Evolutionary conservation across 2,329 filamentous ascomycete genomes (phyloP), one percentile per base, ranked within the genome.

Genomic region (Cladosporium sp.): DNA sequence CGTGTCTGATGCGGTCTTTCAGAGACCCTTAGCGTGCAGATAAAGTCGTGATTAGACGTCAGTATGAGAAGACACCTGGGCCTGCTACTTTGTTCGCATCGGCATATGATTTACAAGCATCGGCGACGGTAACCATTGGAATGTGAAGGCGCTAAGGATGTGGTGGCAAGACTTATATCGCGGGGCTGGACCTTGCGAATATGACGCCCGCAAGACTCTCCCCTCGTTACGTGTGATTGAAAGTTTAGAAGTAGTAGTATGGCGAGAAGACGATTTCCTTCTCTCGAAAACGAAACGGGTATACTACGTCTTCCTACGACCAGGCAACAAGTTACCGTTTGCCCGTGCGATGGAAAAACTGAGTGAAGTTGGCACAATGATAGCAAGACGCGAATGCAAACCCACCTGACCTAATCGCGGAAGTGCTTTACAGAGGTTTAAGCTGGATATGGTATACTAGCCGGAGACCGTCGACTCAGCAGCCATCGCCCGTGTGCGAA

Each of bases 231-330:
- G 39, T 6, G n/a, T 20, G 4, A 25, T 48, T 19, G 13, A 24
- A 3, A 12, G 12, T 9, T 36, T 3, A 2, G 42, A 56, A 15
- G 36, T 13, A 39, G 17, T 24, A 6, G 7, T 12, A 9, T 56
- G 19, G 19, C 13, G 40, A 28, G 53, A 47, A 15, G 53, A 39
- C 25, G 17, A 17, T 20, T n/a, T n/a, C 8, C n/a, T 47, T 24
- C n/a, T 22, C 4, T 20, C 42, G 19, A 15, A 56, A 9, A 40
- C 52, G 20, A 56, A 40, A 2, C 47, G 52, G 40, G 52, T 40
- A 15, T 56, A 36, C 25, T 56, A 32, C 37, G 15, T 56, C 13
- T 56, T 56, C 17, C 19, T 56, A 56, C 10, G 28, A 40, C 10
- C 40, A 35, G 19, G 8, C 32, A 7, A 56, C 52, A 19, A 35